Percentiles rank a stretch among this genome's conserved stretches.
Evolutionary conservation across 805 yeast species (phyloP).

Genomic region (Barnettozyma siamensis): DNA sequence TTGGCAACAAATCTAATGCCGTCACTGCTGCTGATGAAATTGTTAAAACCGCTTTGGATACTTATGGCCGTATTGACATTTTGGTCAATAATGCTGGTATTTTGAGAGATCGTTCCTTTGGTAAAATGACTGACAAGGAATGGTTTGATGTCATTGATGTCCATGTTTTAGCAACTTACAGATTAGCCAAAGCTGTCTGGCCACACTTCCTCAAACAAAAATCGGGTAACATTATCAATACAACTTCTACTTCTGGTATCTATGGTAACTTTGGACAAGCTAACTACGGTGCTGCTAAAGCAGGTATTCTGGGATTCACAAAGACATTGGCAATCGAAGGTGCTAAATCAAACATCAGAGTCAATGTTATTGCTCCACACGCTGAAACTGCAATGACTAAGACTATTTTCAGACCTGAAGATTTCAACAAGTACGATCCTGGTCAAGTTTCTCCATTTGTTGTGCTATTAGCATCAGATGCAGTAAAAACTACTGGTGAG

Average conservation of each 20-base stretch:
- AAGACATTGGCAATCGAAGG: slow-evolving; percentile 91
- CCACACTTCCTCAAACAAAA: slow-evolving; percentile 77
- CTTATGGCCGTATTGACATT: slow-evolving; percentile 79
- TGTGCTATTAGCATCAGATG: slow-evolving; percentile 71
- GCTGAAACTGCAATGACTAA: slow-evolving; percentile 98
- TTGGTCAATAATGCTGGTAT: slow-evolving; percentile 94
- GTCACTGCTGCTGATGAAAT: slow-evolving; percentile 68
- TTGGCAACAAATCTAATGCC: slow-evolving; percentile 79
- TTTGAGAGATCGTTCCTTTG: slow-evolving; percentile 80
- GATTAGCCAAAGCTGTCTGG: slow-evolving; percentile 87
- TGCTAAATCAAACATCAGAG: slow-evolving; percentile 64
- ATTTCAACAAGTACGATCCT: slow-evolving; percentile 79
- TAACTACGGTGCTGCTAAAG: slow-evolving; percentile 90
- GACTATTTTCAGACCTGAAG: slow-evolving; percentile 74
- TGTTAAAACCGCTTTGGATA: slow-evolving; percentile 67
- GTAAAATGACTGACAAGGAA: slow-evolving; percentile 75
- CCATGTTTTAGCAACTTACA: slow-evolving; percentile 76
- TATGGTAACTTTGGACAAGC: slow-evolving; percentile 98
- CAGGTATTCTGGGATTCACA: slow-evolving; percentile 80
- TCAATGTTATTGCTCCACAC: slow-evolving; percentile 89
- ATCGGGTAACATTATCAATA: slow-evolving; percentile 78
- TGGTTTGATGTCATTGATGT: slow-evolving; percentile 80
- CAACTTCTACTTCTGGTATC: slow-evolving; percentile 93
- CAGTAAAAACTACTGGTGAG: slow-evolving; percentile 66
- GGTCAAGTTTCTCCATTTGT: slow-evolving; percentile 87